Evolutionary conservation across 768 basidiomycete genomes (phyloP).

Genomic region (Crassisporium funariophilum): DNA sequence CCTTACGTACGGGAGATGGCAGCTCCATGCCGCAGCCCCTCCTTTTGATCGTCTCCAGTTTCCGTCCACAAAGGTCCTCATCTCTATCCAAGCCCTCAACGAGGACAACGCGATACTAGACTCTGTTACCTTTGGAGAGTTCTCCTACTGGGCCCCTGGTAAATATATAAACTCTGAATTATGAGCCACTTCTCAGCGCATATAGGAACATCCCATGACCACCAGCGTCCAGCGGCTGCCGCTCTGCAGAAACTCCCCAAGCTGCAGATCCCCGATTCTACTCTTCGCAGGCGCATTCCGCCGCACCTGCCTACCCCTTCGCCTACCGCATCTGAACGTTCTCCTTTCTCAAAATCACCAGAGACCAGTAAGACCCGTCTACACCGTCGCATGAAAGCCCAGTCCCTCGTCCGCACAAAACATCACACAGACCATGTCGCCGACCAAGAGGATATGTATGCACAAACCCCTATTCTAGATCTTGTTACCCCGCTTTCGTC

Average conservation of each 20-base stretch:
- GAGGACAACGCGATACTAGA: constrained; percentile 58
- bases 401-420: constrained; percentile 46
- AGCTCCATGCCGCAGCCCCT: constrained; percentile 66
- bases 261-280: constrained; percentile 31
- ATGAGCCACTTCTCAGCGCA: constrained; percentile 8
- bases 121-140: constrained; percentile 70
- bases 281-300: constrained; percentile 41
- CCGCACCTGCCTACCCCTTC: constrained; percentile 42
- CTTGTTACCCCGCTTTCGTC: constrained; percentile 57
- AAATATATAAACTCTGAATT: no score
- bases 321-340: constrained; percentile 41
- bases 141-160: constrained; percentile 61
- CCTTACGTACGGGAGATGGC: constrained; percentile 55
- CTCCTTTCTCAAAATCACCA: constrained; percentile 24
- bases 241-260: constrained; percentile 29
- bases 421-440: constrained; percentile 31
- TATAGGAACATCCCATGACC: constrained; percentile 12
- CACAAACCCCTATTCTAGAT: constrained; percentile 61
- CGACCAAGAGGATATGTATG: constrained; percentile 45
- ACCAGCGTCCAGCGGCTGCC: constrained; percentile 18
- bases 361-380: constrained; percentile 36
- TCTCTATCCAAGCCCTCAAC: constrained; percentile 67
- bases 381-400: constrained; percentile 46
- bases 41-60: constrained; percentile 46
- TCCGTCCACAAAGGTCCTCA: constrained; percentile 45